These are phyloP conservation scores for Cladosporium halotolerans DNA, from an alignment of 2,329 filamentous ascomycete genomes.

Conservation along the genomic window DNA sequence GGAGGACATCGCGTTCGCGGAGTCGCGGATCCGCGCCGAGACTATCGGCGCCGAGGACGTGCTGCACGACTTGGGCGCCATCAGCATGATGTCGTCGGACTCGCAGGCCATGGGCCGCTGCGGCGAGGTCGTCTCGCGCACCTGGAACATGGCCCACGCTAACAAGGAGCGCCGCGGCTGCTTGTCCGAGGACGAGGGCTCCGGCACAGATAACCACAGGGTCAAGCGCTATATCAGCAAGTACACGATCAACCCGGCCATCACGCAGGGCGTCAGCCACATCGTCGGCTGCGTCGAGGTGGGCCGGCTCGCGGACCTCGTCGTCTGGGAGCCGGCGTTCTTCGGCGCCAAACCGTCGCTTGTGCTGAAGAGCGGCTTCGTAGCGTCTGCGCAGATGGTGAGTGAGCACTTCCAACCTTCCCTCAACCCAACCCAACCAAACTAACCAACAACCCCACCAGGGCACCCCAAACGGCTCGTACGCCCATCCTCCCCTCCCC, in stretches of 20 bases:
- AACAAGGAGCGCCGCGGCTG: conserved; percentile 77
- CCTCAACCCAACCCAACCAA: no score
- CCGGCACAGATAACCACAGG: conserved; percentile 76
- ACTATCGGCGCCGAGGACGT: conserved; percentile 94
- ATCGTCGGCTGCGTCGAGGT: conserved; percentile 77
- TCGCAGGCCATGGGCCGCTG: conserved; percentile 93
- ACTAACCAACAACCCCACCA: no score
- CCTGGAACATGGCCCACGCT: conserved; percentile 94
- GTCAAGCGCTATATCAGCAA: conserved; percentile 89
- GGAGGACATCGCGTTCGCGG: conserved; percentile 88
- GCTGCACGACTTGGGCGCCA: conserved; percentile 83
- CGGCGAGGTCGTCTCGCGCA: conserved; percentile 81
- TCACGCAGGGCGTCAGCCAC: conserved; percentile 82
- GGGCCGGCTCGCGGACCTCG: conserved; percentile 79
- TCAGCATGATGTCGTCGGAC: conserved; percentile 93
- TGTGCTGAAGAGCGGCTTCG: conserved; percentile 79
- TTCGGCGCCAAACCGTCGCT: conserved; percentile 78
- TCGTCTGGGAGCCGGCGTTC: conserved; percentile 74
- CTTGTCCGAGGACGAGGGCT: conserved; percentile 68
- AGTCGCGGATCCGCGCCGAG: conserved; percentile 84
- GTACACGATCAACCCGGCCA: conserved; percentile 86
- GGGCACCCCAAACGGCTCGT: conserved; percentile 1
- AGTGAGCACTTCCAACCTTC: conserved; percentile 33
- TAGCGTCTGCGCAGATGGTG: conserved; percentile 70
- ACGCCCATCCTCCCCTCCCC: not conserved